These are phyloP conservation scores for Carnegiea gigantea DNA, from an alignment of 179 eudicot genomes.

Conservation along the genomic window DNA sequence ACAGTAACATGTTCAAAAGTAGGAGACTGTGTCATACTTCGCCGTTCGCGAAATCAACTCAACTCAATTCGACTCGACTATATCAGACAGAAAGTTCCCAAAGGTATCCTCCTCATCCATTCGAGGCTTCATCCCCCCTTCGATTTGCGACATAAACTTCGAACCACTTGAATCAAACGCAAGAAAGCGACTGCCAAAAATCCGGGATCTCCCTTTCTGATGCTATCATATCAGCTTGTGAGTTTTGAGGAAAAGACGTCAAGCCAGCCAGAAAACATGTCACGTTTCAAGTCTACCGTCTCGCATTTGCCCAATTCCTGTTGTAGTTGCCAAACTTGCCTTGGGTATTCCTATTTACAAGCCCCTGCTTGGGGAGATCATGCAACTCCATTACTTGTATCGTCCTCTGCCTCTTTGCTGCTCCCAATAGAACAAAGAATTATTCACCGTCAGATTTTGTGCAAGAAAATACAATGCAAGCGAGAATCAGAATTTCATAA, in stretches of 20 bases:
- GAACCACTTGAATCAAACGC: constrained; percentile 8
- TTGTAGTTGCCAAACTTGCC: constrained; percentile 59
- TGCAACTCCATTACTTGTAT: constrained; percentile 87
- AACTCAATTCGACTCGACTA: constrained; percentile 15
- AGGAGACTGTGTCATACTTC: constrained; percentile 11
- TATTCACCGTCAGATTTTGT: constrained; percentile 6
- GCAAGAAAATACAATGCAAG: background rate
- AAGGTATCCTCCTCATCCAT: background rate
- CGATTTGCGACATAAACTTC: background rate
- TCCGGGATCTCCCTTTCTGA: background rate
- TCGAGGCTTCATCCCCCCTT: constrained; percentile 4
- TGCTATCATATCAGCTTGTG: constrained; percentile 1
- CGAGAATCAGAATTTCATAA: too few species aligned
- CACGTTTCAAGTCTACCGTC: constrained; percentile 32
- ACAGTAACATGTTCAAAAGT: constrained; percentile 11
- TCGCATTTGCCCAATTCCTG: constrained; percentile 60
- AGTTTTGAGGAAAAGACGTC: background rate
- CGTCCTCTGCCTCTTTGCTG: constrained; percentile 89
- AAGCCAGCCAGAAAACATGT: background rate
- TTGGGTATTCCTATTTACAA: constrained; percentile 41
- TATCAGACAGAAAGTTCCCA: constrained; percentile 17
- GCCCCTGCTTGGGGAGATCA: constrained; percentile 79
- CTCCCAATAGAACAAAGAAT: constrained; percentile 17
- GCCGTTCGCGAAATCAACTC: constrained; percentile 14
- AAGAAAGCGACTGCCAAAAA: background rate